phyloP scores from a whole-genome alignment of 2,329 filamentous ascomycete species.

The Phoma sp. region DNA sequence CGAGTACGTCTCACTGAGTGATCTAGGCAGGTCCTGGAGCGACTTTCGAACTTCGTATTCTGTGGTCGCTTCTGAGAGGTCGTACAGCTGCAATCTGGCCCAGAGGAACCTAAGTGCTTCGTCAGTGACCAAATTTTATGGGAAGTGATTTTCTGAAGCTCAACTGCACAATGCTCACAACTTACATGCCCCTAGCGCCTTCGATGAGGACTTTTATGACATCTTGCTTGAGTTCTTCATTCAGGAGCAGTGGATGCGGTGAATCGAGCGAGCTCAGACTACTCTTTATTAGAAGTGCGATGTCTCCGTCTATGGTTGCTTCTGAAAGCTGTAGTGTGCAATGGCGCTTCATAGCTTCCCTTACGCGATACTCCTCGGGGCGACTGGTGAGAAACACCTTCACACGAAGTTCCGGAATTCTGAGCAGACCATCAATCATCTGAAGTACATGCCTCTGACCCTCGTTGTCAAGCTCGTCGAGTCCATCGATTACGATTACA shows the following conservation, averaged over 20 bases:
- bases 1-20: conserved; percentile 35
- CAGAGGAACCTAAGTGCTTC: conserved; percentile 39
- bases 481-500: conserved; percentile 24
- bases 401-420: not conserved
- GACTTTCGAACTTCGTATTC: conserved; percentile 31
- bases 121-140: too few species aligned
- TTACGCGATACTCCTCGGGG: conserved; percentile 15
- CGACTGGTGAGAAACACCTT: conserved; percentile 28
- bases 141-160: too few species aligned
- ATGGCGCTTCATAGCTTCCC: conserved; percentile 1
- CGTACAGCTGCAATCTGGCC: conserved; percentile 40
- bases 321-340: too few species aligned
- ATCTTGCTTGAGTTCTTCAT: too few species aligned
- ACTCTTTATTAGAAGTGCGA: too few species aligned
- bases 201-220: too few species aligned
- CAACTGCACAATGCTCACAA: too few species aligned
- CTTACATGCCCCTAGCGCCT: too few species aligned
- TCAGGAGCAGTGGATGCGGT: too few species aligned
- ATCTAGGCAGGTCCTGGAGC: conserved; percentile 33
- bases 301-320: too few species aligned
- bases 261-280: too few species aligned
- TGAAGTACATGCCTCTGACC: conserved; percentile 3
- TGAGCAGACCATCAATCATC: conserved; percentile 7
- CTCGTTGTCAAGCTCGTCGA: conserved; percentile 23
- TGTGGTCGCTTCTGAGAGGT: conserved; percentile 35